phyloP scores from a whole-genome alignment of 139 green algal genomes.

The Edaphochlamys debaryana region DNA sequence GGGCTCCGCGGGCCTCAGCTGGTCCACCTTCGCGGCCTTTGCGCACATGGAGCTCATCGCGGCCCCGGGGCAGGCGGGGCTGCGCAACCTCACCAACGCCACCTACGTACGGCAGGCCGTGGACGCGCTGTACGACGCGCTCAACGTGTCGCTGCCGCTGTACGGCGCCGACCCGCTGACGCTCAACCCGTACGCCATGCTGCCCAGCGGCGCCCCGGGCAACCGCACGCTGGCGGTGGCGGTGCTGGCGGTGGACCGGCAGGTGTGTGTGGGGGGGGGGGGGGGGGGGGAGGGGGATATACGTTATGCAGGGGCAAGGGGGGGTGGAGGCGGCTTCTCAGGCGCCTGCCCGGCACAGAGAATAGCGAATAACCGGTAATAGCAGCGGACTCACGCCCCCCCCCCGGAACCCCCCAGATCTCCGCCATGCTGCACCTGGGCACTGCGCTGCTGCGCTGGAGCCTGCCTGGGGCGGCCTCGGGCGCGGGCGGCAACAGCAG shows the following conservation, averaged over 20 bases:
- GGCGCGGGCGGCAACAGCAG: not conserved
- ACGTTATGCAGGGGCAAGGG: not conserved
- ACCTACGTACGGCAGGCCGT: not conserved
- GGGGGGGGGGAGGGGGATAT: not conserved
- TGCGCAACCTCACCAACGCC: not conserved
- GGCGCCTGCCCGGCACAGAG: too few species aligned
- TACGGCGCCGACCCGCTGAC: slow-evolving; percentile 1
- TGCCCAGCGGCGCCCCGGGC: not conserved
- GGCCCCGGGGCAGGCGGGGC: too few species aligned
- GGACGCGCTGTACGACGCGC: not conserved
- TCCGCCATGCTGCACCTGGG: not conserved
- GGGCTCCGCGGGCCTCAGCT: not conserved
- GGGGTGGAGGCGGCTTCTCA: not conserved
- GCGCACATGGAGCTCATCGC: slow-evolving; percentile 15
- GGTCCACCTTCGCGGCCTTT: not conserved
- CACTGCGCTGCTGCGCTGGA: not conserved
- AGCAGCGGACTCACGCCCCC: too few species aligned
- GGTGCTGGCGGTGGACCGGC: slow-evolving; percentile 5
- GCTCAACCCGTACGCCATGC: slow-evolving; percentile 8
- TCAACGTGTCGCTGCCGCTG: not conserved
- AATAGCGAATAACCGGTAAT: too few species aligned
- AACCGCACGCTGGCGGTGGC: slow-evolving; percentile 5
- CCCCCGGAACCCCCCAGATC: not conserved
- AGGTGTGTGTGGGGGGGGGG: not conserved
- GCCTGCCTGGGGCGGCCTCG: too few species aligned